Conservation (phyloP, 129 eudicot species). For the Arctium minus region DNA sequence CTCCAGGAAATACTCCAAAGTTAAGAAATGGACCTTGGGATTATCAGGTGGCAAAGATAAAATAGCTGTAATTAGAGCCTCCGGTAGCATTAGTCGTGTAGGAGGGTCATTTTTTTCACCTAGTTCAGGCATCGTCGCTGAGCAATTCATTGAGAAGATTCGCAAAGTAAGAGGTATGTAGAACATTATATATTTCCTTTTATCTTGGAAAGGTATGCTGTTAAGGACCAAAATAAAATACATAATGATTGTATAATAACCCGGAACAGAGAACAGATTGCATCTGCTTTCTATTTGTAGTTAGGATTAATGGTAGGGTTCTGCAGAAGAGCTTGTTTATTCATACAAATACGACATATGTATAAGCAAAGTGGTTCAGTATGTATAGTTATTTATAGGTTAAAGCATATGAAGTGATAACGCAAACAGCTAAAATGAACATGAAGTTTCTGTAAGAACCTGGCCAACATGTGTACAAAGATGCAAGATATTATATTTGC, state of each 20-base stretch:
- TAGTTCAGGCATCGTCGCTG: slow-evolving; percentile 74
- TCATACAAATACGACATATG: neutral
- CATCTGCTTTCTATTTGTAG: neutral
- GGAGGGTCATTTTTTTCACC: slow-evolving; percentile 59
- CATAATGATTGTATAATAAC: neutral
- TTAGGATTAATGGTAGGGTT: neutral
- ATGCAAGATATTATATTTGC: no score
- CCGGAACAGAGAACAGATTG: neutral
- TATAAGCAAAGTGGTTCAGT: neutral
- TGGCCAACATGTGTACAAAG: no score
- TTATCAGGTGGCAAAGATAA: slow-evolving; percentile 73
- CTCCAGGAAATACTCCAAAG: slow-evolving; percentile 75
- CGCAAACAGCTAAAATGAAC: no score
- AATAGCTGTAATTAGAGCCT: slow-evolving; percentile 91
- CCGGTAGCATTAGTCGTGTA: slow-evolving; percentile 85
- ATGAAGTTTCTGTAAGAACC: neutral
- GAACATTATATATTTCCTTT: neutral
- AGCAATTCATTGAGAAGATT: slow-evolving; percentile 83
- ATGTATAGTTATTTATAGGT: no score
- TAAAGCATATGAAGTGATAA: no score
- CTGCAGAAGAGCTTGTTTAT: neutral
- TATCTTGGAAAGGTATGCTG: neutral
- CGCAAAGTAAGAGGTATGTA: slow-evolving; percentile 68
- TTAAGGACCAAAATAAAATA: slow-evolving; percentile 1
- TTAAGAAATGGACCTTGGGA: slow-evolving; percentile 81